phyloP scores from a whole-genome alignment of 2,329 filamentous ascomycete genomes.

The Monilinia fructicola region DNA sequence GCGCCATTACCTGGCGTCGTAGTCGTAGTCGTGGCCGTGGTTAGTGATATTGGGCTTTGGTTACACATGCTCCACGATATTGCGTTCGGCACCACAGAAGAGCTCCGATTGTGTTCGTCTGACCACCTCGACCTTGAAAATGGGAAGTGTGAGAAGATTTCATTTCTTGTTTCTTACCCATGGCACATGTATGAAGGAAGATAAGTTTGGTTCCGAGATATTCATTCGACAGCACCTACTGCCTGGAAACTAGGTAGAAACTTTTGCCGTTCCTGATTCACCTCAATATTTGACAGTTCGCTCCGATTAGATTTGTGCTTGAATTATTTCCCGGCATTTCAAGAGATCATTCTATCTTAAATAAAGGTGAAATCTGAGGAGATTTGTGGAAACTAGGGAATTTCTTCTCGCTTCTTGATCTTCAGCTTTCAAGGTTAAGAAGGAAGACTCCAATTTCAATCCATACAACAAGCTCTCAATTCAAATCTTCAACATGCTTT shows the following conservation, averaged over 20 bases:
- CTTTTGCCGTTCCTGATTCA: conserved; percentile 5
- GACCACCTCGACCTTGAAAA: conserved; percentile 12
- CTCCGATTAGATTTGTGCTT: conserved; percentile 4
- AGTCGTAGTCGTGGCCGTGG: too few relatives aligned
- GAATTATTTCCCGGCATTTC: neutral
- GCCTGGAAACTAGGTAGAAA: neutral
- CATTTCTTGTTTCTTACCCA: neutral
- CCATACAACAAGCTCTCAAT: neutral
- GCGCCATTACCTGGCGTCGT: conserved; percentile 1
- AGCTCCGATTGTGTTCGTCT: conserved; percentile 20
- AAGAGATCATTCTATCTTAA: neutral
- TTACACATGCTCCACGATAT: conserved; percentile 1
- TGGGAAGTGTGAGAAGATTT: neutral
- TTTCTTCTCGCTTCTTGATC: neutral
- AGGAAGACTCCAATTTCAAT: neutral
- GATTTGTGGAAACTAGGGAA: neutral
- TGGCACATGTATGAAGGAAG: neutral
- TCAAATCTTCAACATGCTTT: neutral
- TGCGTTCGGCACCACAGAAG: conserved; percentile 7
- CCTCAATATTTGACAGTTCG: neutral
- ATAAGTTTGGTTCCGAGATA: neutral
- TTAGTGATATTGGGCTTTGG: neutral
- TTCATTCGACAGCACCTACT: neutral
- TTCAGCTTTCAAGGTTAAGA: neutral
- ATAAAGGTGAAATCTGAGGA: neutral